phyloP scores from a whole-genome alignment of 2,329 filamentous ascomycete genomes.

The Podosphaera xanthii region DNA sequence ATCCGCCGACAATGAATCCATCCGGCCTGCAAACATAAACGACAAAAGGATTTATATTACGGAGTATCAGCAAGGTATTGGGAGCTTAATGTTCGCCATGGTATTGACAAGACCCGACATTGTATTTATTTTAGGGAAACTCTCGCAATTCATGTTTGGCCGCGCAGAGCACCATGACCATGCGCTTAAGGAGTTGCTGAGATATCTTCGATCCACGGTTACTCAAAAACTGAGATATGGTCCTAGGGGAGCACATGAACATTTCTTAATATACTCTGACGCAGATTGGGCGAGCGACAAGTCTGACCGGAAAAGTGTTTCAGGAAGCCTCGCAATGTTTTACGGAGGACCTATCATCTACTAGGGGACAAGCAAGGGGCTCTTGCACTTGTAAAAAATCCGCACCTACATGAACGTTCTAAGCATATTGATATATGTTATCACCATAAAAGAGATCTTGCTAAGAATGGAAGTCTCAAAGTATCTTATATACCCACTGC shows the following conservation, averaged over 20 bases:
- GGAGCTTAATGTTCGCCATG: neutral
- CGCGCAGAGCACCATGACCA: neutral
- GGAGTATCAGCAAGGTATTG: constrained; percentile 1
- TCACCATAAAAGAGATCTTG: too few relatives aligned
- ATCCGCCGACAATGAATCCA: neutral
- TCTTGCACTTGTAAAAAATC: neutral
- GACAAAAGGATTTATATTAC: neutral
- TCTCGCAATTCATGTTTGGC: neutral
- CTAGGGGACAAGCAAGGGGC: neutral
- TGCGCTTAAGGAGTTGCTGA: neutral
- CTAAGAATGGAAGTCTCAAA: too few relatives aligned
- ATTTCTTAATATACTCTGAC: neutral
- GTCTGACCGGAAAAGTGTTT: neutral
- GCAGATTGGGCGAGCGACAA: neutral
- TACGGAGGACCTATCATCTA: neutral
- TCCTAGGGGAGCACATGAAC: neutral
- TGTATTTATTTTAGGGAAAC: neutral
- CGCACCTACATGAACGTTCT: constrained; percentile 6
- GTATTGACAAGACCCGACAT: neutral
- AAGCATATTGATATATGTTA: constrained; percentile 12
- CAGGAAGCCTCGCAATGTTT: neutral
- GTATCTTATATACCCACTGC: too few relatives aligned
- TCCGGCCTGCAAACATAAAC: neutral
- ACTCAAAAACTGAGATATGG: neutral
- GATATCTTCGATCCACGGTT: neutral